Base-by-base conservation (phyloP, 1,284 basidiomycete genomes). In the Takashimella koratensis region DNA sequence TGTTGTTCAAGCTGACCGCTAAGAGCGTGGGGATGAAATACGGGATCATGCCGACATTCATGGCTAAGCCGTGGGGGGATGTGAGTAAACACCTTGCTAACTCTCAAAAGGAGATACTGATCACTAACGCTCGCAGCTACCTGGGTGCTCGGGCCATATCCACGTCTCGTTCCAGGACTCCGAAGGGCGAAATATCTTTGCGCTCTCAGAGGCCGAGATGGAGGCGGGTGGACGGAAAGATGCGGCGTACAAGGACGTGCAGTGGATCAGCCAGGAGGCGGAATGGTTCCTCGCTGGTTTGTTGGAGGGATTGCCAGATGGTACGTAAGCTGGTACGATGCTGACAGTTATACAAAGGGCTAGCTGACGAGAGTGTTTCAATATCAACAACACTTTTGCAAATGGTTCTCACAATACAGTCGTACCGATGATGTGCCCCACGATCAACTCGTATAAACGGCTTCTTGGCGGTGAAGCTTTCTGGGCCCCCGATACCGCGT, bases 361-460 rank as follows among this genome's bases (percentile, higher is more conserved):
- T n/a, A n/a, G n/a, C n/a, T n/a, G n/a, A n/a, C n/a, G n/a, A n/a
- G n/a, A n/a, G n/a, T n/a, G n/a, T n/a, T n/a, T n/a, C n/a, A n/a
- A n/a, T n/a, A n/a, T n/a, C n/a, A n/a, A n/a, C n/a, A n/a, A n/a
- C n/a, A n/a, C n/a, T n/a, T n/a, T n/a, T n/a, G n/a, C n/a, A n/a
- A n/a, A n/a, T n/a, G n/a, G n/a, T n/a, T n/a, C n/a, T n/a, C n/a
- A n/a, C n/a, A n/a, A n/a, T 5, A n/a, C 54, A 75, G 72, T 76
- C 47, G 70, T 78, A 57, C 77, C 77, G 1, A 61, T 77, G 58
- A 78, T 96, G 53, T 93, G 94, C 30, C 92, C 93, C 1, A 96
- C 88, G 0, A 87, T 96, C 75, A 95, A 95, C 68, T 91, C 91
- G n/a, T 98, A 98, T 79, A 98, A 98, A 73, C 88, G 94, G 20